These are phyloP conservation scores for Thermomucor indicae-seudaticae DNA, from an alignment of 371 early-diverging fungal genomes.

Conservation along the genomic window DNA sequence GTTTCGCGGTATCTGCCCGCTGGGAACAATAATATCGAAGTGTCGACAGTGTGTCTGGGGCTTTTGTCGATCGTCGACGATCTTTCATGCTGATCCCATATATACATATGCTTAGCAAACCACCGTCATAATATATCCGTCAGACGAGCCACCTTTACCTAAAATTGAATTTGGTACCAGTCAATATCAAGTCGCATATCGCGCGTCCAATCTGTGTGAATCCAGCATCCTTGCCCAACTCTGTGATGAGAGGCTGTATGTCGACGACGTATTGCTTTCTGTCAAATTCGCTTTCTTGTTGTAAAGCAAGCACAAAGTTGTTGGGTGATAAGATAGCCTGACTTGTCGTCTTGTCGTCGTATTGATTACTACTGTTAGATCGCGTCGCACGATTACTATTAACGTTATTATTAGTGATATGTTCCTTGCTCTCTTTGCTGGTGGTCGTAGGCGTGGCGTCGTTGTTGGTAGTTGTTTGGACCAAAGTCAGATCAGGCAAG, in stretches of 20 bases:
- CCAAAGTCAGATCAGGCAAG: not conserved
- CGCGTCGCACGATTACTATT: not conserved
- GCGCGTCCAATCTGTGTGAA: slow-evolving; percentile 41
- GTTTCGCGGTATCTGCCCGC: slow-evolving; percentile 40
- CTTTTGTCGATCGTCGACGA: slow-evolving; percentile 36
- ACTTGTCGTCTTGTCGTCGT: not conserved
- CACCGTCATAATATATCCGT: too few species aligned
- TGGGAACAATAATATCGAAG: slow-evolving; percentile 48
- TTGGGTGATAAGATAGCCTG: slow-evolving; percentile 16
- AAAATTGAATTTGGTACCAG: slow-evolving; percentile 44
- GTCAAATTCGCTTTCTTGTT: slow-evolving; percentile 34
- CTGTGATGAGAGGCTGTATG: slow-evolving; percentile 26
- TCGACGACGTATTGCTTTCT: slow-evolving; percentile 34
- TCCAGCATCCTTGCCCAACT: slow-evolving; percentile 19
- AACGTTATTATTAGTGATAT: too few species aligned
- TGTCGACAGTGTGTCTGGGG: slow-evolving; percentile 40
- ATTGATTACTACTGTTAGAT: not conserved
- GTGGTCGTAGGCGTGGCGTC: too few species aligned
- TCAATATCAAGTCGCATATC: slow-evolving; percentile 37
- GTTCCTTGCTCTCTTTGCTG: too few species aligned
- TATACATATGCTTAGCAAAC: not conserved
- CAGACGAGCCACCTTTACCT: too few species aligned
- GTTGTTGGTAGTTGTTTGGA: not conserved
- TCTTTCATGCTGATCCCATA: slow-evolving; percentile 34
- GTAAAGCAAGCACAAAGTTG: slow-evolving; percentile 28